Evolutionary conservation across 257 asterid species (phyloP).

Genomic region (Lantana camara): DNA sequence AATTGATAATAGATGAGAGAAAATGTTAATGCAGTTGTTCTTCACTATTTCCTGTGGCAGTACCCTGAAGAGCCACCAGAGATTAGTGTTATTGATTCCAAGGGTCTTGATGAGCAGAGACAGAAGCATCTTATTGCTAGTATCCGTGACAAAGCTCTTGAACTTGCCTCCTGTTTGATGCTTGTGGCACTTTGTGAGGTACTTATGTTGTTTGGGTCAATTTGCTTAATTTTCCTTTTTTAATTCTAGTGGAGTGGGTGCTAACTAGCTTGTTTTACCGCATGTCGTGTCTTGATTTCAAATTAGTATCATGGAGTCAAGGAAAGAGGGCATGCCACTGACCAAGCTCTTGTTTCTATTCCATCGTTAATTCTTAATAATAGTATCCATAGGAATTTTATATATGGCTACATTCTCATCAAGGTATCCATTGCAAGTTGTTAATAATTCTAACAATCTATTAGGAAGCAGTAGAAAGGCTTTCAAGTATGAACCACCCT

Average conservation of each 20-base stretch:
- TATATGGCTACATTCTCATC: not conserved
- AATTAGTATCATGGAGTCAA: not conserved
- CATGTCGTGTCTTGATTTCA: not conserved
- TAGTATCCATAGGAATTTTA: slow-evolving; percentile 11
- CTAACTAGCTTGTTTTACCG: not conserved
- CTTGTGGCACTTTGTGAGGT: slow-evolving; percentile 97
- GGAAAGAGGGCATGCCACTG: slow-evolving; percentile 1
- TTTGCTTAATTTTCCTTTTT: slow-evolving; percentile 24
- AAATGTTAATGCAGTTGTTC: slow-evolving; percentile 7
- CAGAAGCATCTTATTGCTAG: slow-evolving; percentile 58
- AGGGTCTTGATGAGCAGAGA: slow-evolving; percentile 86
- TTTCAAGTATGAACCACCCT: slow-evolving; percentile 88
- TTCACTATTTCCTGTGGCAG: slow-evolving; percentile 46
- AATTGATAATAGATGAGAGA: not conserved
- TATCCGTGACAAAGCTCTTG: slow-evolving; percentile 58
- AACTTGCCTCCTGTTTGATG: slow-evolving; percentile 78
- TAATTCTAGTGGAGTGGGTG: not conserved
- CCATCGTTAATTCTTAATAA: not conserved
- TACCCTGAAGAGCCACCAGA: slow-evolving; percentile 86
- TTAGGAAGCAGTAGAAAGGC: slow-evolving; percentile 96
- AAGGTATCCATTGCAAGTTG: slow-evolving; percentile 19
- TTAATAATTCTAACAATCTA: slow-evolving; percentile 30
- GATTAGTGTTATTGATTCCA: slow-evolving; percentile 67
- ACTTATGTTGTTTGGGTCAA: slow-evolving; percentile 23
- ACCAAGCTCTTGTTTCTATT: slow-evolving; percentile 16